These are phyloP conservation scores for Agaricus blazei DNA, from an alignment of 768 basidiomycete species.

Conservation along the genomic window DNA sequence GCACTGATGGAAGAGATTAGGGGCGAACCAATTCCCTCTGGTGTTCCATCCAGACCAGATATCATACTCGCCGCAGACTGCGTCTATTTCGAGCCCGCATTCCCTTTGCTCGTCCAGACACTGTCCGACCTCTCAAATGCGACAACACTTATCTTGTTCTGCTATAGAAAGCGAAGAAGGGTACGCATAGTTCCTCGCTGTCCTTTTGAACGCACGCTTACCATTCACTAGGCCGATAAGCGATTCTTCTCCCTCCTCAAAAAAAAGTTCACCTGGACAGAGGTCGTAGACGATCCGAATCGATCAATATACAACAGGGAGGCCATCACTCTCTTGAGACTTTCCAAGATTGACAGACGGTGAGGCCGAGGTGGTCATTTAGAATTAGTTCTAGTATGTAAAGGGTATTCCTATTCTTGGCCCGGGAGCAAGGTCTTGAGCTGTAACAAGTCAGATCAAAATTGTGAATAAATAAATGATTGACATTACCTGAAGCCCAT, in stretches of 20 bases:
- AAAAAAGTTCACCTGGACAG: constrained; percentile 71
- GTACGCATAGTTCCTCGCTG: constrained; percentile 26
- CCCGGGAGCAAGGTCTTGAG: constrained; percentile 21
- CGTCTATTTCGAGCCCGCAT: constrained; percentile 93
- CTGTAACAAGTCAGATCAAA: constrained; percentile 10
- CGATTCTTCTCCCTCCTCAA: constrained; percentile 78
- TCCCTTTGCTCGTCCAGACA: constrained; percentile 81
- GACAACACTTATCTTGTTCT: constrained; percentile 74
- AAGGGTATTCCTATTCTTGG: background rate
- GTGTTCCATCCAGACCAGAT: constrained; percentile 44
- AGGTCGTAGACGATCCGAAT: constrained; percentile 65
- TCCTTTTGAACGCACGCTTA: background rate
- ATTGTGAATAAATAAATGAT: background rate
- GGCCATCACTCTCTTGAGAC: constrained; percentile 57
- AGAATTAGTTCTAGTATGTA: no score
- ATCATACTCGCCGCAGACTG: constrained; percentile 89
- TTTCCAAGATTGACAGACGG: constrained; percentile 25
- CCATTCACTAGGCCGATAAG: constrained; percentile 65
- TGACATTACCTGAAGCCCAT: constrained; percentile 84
- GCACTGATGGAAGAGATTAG: constrained; percentile 21
- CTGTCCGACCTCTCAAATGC: constrained; percentile 56
- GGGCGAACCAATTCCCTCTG: constrained; percentile 55
- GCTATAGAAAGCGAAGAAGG: constrained; percentile 92
- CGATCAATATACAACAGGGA: constrained; percentile 55
- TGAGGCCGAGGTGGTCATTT: background rate